Conservation (phyloP, 139 green algal species). For the Edaphochlamys debaryana region DNA sequence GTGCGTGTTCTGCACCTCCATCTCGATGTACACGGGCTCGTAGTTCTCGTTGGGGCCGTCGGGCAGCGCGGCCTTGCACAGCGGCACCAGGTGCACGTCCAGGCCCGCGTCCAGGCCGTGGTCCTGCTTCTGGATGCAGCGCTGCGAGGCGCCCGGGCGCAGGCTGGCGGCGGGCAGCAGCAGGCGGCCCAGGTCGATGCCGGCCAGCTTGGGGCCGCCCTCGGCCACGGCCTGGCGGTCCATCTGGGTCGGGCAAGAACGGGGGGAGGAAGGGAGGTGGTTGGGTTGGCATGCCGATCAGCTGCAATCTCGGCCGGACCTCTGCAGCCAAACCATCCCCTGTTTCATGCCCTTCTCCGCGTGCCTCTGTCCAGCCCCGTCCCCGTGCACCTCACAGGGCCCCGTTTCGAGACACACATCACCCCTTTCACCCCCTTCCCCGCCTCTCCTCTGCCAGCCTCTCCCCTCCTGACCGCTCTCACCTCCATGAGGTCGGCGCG, state of each 20-base stretch:
- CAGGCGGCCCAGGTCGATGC: slow-evolving; percentile 87
- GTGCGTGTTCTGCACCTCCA: slow-evolving; percentile 85
- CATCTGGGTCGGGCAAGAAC: not conserved
- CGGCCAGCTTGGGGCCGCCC: slow-evolving; percentile 58
- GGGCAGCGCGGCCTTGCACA: slow-evolving; percentile 75
- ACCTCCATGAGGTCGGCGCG: slow-evolving; percentile 86
- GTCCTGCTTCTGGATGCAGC: slow-evolving; percentile 77
- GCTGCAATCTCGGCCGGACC: too few relatives aligned
- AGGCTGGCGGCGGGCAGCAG: slow-evolving; percentile 85
- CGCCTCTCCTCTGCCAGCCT: too few relatives aligned
- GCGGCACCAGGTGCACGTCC: slow-evolving; percentile 85
- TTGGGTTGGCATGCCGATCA: too few relatives aligned
- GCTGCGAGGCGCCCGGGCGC: slow-evolving; percentile 84
- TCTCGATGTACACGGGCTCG: slow-evolving; percentile 80
- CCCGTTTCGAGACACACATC: too few relatives aligned
- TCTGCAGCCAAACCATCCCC: too few relatives aligned
- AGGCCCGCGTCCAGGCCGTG: slow-evolving; percentile 88
- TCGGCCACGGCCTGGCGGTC: slow-evolving; percentile 14
- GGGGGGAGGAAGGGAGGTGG: too few relatives aligned
- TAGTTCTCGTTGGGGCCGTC: slow-evolving; percentile 26
- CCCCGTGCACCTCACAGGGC: too few relatives aligned
- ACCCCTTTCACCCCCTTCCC: not conserved
- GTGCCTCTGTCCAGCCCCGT: too few relatives aligned
- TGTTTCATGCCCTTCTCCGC: not conserved
- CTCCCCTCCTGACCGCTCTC: slow-evolving; percentile 46